These are phyloP conservation scores for Primulina eburnea DNA, from an alignment of 257 asterid species.

Conservation along the genomic window DNA sequence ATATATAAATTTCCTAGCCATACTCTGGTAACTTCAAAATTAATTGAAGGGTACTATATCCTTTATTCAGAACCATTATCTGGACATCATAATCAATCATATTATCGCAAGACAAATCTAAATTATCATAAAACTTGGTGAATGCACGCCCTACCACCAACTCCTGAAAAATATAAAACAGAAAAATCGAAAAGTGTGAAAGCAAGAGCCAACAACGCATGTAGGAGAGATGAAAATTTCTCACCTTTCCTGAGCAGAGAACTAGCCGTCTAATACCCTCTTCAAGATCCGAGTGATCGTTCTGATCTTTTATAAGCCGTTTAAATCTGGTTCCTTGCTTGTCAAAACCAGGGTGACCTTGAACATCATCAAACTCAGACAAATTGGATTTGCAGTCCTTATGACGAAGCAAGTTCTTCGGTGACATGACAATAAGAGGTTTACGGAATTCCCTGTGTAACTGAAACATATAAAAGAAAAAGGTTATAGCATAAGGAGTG, in stretches of 20 bases:
- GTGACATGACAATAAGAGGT: slow-evolving; percentile 93
- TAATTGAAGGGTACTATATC: background rate
- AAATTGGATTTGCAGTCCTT: slow-evolving; percentile 89
- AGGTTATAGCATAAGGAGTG: slow-evolving; percentile 24
- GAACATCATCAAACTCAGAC: slow-evolving; percentile 88
- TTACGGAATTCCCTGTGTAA: slow-evolving; percentile 89
- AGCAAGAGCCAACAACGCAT: background rate
- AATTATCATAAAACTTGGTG: background rate
- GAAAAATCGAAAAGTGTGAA: background rate
- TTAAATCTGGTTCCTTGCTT: slow-evolving; percentile 97
- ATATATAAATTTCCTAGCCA: no score
- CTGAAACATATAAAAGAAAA: slow-evolving; percentile 37
- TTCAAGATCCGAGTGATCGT: slow-evolving; percentile 68
- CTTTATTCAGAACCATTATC: background rate
- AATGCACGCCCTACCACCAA: slow-evolving; percentile 1
- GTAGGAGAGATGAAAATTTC: slow-evolving; percentile 18
- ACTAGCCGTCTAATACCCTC: slow-evolving; percentile 78
- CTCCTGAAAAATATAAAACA: background rate
- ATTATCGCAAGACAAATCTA: background rate
- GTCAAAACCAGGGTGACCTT: slow-evolving; percentile 96
- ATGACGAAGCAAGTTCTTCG: slow-evolving; percentile 89
- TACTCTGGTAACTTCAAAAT: background rate
- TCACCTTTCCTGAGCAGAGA: slow-evolving; percentile 96
- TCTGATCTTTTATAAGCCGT: slow-evolving; percentile 90
- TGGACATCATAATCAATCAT: background rate